Percentiles rank a stretch among this genome's conserved stretches.
Evolutionary conservation across 768 basidiomycete genomes (phyloP).

Genomic region (Clathrus columnatus): DNA sequence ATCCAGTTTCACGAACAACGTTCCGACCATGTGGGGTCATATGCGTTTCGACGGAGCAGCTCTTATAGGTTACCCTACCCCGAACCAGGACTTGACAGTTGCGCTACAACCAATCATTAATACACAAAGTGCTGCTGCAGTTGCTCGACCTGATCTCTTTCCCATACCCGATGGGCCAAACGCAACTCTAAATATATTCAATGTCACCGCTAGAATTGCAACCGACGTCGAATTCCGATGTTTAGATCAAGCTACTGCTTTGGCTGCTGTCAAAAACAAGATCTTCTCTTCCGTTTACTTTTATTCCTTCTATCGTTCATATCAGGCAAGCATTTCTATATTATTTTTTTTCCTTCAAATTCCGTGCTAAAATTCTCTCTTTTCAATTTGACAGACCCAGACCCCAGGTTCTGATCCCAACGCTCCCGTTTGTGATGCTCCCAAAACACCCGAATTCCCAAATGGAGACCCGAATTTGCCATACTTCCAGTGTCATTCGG

Average conservation of each 20-base stretch:
- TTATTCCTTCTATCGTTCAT: conserved; percentile 41
- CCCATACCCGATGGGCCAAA: conserved; percentile 29
- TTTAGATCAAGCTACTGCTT: conserved; percentile 41
- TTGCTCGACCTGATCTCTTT: conserved; percentile 29
- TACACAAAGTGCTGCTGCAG: conserved; percentile 14
- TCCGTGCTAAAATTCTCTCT: neutral
- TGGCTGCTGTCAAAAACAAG: conserved; percentile 32
- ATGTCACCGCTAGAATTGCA: conserved; percentile 35
- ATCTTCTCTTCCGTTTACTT: conserved; percentile 34
- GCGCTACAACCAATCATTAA: conserved; percentile 16
- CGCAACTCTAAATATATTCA: conserved; percentile 34
- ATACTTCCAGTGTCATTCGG: conserved; percentile 37
- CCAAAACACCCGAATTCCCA: conserved; percentile 32
- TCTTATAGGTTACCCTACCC: conserved; percentile 32
- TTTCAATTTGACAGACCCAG: conserved; percentile 13
- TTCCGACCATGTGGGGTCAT: conserved; percentile 41
- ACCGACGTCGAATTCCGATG: conserved; percentile 41
- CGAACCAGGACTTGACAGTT: conserved; percentile 11
- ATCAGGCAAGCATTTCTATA: conserved; percentile 11
- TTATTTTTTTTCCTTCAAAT: neutral
- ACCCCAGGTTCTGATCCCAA: conserved; percentile 36
- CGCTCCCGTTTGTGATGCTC: conserved; percentile 35
- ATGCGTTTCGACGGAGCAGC: conserved; percentile 45
- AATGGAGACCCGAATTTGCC: conserved; percentile 38
- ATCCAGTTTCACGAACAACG: conserved; percentile 31